Base-by-base conservation (phyloP, 2,329 filamentous ascomycete genomes). In the Chaetomium strumarium region DNA sequence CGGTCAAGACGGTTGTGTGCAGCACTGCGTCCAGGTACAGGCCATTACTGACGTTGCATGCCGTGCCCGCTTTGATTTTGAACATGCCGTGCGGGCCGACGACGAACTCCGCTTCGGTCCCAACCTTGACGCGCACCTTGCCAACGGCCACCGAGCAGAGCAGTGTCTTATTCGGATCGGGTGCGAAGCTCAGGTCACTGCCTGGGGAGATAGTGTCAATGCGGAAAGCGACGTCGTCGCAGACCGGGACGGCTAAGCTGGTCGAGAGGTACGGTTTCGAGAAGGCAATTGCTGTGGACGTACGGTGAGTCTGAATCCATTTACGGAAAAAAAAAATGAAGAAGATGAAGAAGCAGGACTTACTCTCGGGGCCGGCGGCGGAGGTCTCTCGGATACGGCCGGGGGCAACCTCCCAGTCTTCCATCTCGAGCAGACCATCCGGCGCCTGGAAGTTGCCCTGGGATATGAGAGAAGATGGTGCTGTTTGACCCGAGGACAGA, bases 401-500 rank as follows among this genome's bases (percentile, higher is more conserved):
- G 0, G 68, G 68, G 1, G 66, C 67, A 1, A 70, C 33, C 46
- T 70, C 67, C 68, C 68, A 70, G 11, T 65, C 62, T 49, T 70
- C 67, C 67, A 69, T 68, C 47, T 69, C 66, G 8, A 68, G 59
- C 2, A 58, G 42, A 1, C 62, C 57, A 4, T 51, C 49, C 3
- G 51, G 44, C 16, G 13, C 34, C 40, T 51, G 55, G 11, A 58
- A 47, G 1, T 51, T 48, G 11, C 61, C 61, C 7, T 49, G 43
- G 8, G 53, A 56, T 14, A 64, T 43, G 9, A 66, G 29, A 0
- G 60, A 47, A 10, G 62, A 50, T 3, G 49, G 34, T 10, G 9
- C n/a, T 12, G 19, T 24, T 13, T 20, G 36, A 24, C 29, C 20
- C 9, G 48, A 39, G 17, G 19, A 24, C 7, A 24, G 14, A 13